Conservation (phyloP, 257 asterid species). For the Lantana camara region DNA sequence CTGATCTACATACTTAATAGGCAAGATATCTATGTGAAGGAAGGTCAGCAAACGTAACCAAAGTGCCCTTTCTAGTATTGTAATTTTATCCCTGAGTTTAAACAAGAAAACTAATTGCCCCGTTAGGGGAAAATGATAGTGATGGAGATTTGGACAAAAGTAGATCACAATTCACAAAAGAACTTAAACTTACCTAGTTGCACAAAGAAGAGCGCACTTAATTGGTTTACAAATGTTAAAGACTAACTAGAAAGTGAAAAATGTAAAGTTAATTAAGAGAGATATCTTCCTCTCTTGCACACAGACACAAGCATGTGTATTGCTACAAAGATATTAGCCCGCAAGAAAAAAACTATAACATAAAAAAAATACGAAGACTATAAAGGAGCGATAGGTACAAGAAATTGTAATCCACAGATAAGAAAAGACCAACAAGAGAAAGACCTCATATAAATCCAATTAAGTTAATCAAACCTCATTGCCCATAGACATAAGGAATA, state of each 20-base stretch:
- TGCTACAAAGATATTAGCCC: not conserved
- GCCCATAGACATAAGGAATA: not conserved
- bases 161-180: not conserved
- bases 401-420: not conserved
- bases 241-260: not conserved
- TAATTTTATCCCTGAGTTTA: not conserved
- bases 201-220: constrained; percentile 1
- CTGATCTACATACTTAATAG: too few relatives aligned
- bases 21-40: too few relatives aligned
- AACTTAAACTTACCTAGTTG: not conserved
- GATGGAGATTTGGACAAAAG: too few relatives aligned
- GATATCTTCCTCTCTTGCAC: not conserved
- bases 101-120: not conserved
- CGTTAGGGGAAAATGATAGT: not conserved
- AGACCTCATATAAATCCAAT: not conserved
- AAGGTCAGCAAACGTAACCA: not conserved
- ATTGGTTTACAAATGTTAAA: not conserved
- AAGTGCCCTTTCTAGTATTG: not conserved
- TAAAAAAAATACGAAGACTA: not conserved
- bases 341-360: not conserved
- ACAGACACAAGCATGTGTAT: too few relatives aligned
- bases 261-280: not conserved
- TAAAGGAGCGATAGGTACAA: not conserved
- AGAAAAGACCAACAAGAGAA: not conserved
- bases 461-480: constrained; percentile 5